A percentile compares a stretch with the other conserved stretches of the same genome.
Evolutionary conservation across 805 yeast species (phyloP).

Genomic region (Kregervanrija fluxuum): DNA sequence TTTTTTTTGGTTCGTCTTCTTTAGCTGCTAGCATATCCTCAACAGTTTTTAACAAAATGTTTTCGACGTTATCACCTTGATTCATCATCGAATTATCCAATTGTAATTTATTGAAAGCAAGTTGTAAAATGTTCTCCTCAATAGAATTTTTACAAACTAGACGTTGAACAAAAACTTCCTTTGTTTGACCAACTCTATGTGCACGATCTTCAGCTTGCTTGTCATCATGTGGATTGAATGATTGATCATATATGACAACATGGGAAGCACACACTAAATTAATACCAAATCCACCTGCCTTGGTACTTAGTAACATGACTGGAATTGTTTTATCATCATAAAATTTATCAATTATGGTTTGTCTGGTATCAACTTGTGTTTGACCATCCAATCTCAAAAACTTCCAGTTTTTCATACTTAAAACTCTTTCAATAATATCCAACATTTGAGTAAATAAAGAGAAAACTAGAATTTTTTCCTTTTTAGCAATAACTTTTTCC

Average conservation of each 20-base stretch:
- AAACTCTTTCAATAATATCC: slow-evolving; percentile 75
- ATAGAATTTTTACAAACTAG: slow-evolving; percentile 68
- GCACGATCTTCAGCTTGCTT: slow-evolving; percentile 98
- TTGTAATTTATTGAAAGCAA: slow-evolving; percentile 88
- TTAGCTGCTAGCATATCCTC: slow-evolving; percentile 19
- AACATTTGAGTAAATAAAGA: slow-evolving; percentile 90
- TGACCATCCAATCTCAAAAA: slow-evolving; percentile 89
- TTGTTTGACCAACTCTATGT: slow-evolving; percentile 49
- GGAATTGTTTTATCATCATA: slow-evolving; percentile 78
- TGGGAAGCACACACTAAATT: slow-evolving; percentile 91
- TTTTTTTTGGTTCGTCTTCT: slow-evolving; percentile 1
- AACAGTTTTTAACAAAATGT: slow-evolving; percentile 44
- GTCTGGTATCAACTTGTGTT: slow-evolving; percentile 89
- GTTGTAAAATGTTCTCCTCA: slow-evolving; percentile 79
- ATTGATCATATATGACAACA: slow-evolving; percentile 86
- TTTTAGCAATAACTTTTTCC: slow-evolving; percentile 44
- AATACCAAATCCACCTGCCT: slow-evolving; percentile 98
- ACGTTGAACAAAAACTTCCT: slow-evolving; percentile 70
- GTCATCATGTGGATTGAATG: slow-evolving; percentile 97
- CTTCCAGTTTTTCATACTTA: slow-evolving; percentile 55
- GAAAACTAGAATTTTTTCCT: slow-evolving; percentile 70
- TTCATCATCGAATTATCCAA: slow-evolving; percentile 61
- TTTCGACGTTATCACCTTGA: slow-evolving; percentile 39
- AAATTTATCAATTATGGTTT: slow-evolving; percentile 82
- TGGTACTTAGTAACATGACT: slow-evolving; percentile 82